Evolutionary conservation across 169 alveolate species (phyloP).

Genomic region (Pseudocohnilembus persalinus): DNA sequence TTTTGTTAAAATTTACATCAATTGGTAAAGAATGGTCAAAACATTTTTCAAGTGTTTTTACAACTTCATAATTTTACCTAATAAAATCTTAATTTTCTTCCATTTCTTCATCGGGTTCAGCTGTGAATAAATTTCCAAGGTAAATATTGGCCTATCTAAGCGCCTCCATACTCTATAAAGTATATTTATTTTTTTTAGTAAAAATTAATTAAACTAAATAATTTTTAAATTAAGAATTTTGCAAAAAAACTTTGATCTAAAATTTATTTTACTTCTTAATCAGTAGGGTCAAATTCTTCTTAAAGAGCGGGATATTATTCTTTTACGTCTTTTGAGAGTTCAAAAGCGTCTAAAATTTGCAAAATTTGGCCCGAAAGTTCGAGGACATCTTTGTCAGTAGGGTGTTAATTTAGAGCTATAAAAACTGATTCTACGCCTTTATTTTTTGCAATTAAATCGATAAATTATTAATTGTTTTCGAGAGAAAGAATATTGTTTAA

Average conservation of each 20-base stretch:
- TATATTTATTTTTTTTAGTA: no score
- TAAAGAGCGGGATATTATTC: constrained; percentile 2
- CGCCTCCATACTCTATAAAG: background rate
- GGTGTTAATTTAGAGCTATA: constrained; percentile 27
- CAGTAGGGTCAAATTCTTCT: constrained; percentile 1
- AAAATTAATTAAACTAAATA: no score
- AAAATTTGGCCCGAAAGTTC: constrained; percentile 8
- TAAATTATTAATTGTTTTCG: background rate
- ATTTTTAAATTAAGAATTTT: no score
- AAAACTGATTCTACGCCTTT: background rate
- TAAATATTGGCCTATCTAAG: constrained; percentile 21
- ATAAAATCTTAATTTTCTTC: constrained; percentile 10
- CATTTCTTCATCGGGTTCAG: constrained; percentile 15
- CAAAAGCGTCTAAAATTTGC: background rate
- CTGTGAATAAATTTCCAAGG: constrained; percentile 4
- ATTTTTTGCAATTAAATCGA: background rate
- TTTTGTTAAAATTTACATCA: background rate
- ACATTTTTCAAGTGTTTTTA: background rate
- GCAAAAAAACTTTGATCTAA: no score
- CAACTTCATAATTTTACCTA: background rate
- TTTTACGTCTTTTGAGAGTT: background rate
- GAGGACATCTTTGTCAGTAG: constrained; percentile 14
- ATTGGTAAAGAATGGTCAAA: background rate
- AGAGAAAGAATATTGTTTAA: no score
- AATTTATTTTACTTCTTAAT: background rate